A percentile compares a stretch with the other conserved stretches of the same genome.
Evolutionary conservation across 164 flowering plant species (phyloP).

Genomic region (Vitis labrusca): DNA sequence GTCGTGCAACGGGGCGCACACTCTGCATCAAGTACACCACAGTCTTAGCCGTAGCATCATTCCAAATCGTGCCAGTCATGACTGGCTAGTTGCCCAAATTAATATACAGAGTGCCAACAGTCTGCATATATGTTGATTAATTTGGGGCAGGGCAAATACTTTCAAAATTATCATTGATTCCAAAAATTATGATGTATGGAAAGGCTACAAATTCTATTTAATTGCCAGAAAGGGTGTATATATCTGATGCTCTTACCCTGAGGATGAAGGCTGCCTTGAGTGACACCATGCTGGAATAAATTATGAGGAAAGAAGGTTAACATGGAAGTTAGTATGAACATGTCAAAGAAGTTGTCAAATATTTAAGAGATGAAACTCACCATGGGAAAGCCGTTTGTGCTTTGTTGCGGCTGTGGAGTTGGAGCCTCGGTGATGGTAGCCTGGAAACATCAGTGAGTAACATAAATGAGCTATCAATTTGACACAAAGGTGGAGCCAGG

Average conservation of each 20-base stretch:
- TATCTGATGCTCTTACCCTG: slow-evolving; percentile 15
- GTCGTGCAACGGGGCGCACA: slow-evolving; percentile 17
- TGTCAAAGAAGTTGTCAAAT: background rate
- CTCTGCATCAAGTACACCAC: slow-evolving; percentile 11
- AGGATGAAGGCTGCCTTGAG: slow-evolving; percentile 26
- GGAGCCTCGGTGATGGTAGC: slow-evolving; percentile 19
- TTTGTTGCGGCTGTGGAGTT: slow-evolving; percentile 23
- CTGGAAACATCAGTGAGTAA: background rate
- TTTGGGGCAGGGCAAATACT: background rate
- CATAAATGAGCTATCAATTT: background rate
- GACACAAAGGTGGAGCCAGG: too few species aligned
- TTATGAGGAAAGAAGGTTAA: background rate
- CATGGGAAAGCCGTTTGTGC: background rate
- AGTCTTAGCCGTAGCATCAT: too few species aligned
- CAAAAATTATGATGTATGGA: too few species aligned
- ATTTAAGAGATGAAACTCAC: slow-evolving; percentile 3
- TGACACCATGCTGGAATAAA: slow-evolving; percentile 20
- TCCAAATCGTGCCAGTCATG: background rate
- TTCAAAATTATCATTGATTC: background rate
- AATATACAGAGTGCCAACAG: background rate
- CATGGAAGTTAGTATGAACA: background rate
- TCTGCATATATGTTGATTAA: background rate
- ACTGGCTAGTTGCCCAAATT: background rate
- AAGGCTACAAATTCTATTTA: too few species aligned
- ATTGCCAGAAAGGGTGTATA: too few species aligned